Base-by-base conservation (phyloP, 768 basidiomycete species). In the Chalciporus sphaerocephalus region DNA sequence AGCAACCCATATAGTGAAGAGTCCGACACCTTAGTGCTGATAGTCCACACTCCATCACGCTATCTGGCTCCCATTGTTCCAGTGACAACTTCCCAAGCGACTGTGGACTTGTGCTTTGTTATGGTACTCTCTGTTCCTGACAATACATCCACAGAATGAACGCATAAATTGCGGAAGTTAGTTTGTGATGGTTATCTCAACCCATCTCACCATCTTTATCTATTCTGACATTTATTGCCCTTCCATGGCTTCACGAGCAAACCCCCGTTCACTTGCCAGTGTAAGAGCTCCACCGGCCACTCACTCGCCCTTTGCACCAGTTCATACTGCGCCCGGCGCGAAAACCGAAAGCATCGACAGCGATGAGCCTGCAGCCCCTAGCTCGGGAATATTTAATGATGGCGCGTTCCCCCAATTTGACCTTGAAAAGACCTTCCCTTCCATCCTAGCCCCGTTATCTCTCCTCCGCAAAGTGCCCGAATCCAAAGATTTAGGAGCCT, bases 351-450 rank as follows among this genome's bases (percentile, higher is more conserved):
- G 49, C 42, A 30, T 61, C 17, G 25, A 42, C 37, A 67, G 59
- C 37, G 50, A 59, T n/a, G 55, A 62, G 9, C 51, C 59, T n/a
- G 54, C 50, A 1, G 54, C 60, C 10, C 45, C 66, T 15, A 56
- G 56, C 0, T 61, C 66, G 5, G 33, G 35, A 7, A 27, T 48
- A 12, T 18, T 47, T 6, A 41, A 35, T 23, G 38, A 44, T 16
- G 37, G 40, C 37, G 25, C 22, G 5, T 11, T 41, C 38, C 47
- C 58, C 16, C 54, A 38, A 7, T 69, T 67, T 43, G 46, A 64
- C 30, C 57, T 72, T 17, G 63, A 67, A 20, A 59, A 47, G 30
- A 59, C 65, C 6, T 72, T 69, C 46, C 68, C 71, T 1, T 66
- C 69, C 1, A 67, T 74, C 42, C 38, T 69, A 40, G 46, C 48